Evolutionary conservation across 805 yeast species (phyloP), one percentile per base, ranked within the genome.

Genomic region (Saturnispora saitoi): DNA sequence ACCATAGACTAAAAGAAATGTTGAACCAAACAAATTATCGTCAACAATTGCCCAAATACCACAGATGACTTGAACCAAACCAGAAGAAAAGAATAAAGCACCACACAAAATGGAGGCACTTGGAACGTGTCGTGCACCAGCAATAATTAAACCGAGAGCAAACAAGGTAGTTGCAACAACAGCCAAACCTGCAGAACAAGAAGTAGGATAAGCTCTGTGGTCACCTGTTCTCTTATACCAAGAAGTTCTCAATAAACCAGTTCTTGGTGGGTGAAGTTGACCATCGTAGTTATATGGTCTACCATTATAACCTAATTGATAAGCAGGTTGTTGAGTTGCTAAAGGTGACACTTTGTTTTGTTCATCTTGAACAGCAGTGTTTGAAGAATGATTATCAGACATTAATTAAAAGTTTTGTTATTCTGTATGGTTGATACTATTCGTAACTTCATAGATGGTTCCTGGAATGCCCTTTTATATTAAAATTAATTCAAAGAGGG

Each of bases 11-110:
- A 67, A 63, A 38, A 75, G 62, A 19, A 74, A 70, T 10, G 74
- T 70, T 11, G 73, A 72, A 38, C 73, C 79, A 57, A 72, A 76
- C 3, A 72, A 66, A 58, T 73, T 74, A 48, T 76, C 74, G 34
- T 66, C 62, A 32, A 68, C 64, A 48, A 76, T 58, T 48, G 76
- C 77, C 78, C 78, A 77, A 17, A 73, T 58, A 34, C 81, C 81
- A 32, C 74, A 68, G 37, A 75, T 63, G 29, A 73, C 62, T 57
- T 73, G 72, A 40, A 70, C 71, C n/a, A 69, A 55, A 20, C 81
- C 80, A 6, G 78, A 73, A 42, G 72, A 69, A 54, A 73, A 72
- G 57, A 74, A 64, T 40, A 73, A 64, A 30, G 73, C 59, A 37
- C 75, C 70, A 17, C 71, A 66, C 30, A 72, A 64, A 19, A 75